These are phyloP conservation scores for Lichtheimia corymbifera DNA, from an alignment of 371 early-diverging fungal species.

Conservation along the genomic window DNA sequence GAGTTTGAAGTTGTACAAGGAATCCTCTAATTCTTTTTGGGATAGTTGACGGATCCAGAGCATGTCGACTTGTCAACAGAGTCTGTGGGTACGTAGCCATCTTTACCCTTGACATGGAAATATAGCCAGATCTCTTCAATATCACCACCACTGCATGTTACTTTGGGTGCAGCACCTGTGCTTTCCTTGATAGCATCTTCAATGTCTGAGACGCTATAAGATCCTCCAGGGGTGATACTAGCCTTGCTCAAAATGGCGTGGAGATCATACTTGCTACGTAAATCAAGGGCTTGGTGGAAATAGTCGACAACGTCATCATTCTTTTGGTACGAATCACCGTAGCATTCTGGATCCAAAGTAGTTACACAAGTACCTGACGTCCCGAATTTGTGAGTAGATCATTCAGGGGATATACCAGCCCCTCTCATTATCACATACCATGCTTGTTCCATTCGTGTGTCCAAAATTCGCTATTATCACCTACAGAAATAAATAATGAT, in stretches of 20 bases:
- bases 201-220: conserved; percentile 50
- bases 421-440: conserved; percentile 36
- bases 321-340: conserved; percentile 33
- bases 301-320: conserved; percentile 62
- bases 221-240: conserved; percentile 67
- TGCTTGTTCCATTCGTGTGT: conserved; percentile 84
- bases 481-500: not conserved
- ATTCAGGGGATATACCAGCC: not conserved
- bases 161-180: conserved; percentile 47
- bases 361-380: conserved; percentile 62
- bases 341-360: conserved; percentile 65
- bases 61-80: conserved; percentile 33
- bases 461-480: conserved; percentile 58
- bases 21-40: conserved; percentile 31
- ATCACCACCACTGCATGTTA: conserved; percentile 41
- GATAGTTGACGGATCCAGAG: conserved; percentile 41
- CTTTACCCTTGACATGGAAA: conserved; percentile 32
- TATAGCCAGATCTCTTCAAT: conserved; percentile 41
- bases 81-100: conserved; percentile 23
- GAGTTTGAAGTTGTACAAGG: not conserved
- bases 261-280: conserved; percentile 61
- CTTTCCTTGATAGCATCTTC: conserved; percentile 51
- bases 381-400: not conserved
- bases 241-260: conserved; percentile 53
- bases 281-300: conserved; percentile 51